phyloP scores from a whole-genome alignment of 2,329 filamentous ascomycete genomes.

The Diplodia intermedia region DNA sequence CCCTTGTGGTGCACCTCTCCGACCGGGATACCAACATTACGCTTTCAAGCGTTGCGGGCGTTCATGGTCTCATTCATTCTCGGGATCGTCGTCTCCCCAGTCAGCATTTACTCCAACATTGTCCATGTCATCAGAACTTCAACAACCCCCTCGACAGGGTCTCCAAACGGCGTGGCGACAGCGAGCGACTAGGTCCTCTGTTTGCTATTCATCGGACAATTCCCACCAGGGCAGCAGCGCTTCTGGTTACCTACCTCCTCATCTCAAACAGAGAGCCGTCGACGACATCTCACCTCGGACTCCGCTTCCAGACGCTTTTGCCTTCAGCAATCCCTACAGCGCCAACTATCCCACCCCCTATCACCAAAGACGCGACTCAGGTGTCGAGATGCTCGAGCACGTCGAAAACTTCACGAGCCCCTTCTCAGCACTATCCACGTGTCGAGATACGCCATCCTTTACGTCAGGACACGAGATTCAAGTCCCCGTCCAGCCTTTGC shows the following conservation, averaged over 20 bases:
- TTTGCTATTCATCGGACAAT: neutral
- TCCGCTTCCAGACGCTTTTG: neutral
- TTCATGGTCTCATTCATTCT: neutral
- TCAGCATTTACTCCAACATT: neutral
- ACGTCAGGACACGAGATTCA: neutral
- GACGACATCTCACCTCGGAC: neutral
- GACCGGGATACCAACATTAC: constrained; percentile 7
- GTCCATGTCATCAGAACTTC: constrained; percentile 3
- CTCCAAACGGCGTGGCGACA: neutral
- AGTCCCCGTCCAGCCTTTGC: neutral
- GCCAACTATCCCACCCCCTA: neutral
- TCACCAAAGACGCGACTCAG: constrained; percentile 3
- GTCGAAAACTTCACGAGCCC: neutral
- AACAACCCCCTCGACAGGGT: neutral
- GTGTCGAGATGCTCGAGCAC: neutral
- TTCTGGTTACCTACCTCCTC: neutral
- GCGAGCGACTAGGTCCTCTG: neutral
- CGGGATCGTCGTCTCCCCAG: neutral
- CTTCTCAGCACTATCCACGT: neutral
- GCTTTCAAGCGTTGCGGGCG: constrained; percentile 12
- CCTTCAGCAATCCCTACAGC: too few species aligned
- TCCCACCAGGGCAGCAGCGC: neutral
- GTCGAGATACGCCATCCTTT: neutral
- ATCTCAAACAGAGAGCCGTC: neutral
- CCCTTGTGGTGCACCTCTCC: constrained; percentile 12